Base-by-base conservation (phyloP, 1,284 basidiomycete genomes). In the Clitocybe nebularis region DNA sequence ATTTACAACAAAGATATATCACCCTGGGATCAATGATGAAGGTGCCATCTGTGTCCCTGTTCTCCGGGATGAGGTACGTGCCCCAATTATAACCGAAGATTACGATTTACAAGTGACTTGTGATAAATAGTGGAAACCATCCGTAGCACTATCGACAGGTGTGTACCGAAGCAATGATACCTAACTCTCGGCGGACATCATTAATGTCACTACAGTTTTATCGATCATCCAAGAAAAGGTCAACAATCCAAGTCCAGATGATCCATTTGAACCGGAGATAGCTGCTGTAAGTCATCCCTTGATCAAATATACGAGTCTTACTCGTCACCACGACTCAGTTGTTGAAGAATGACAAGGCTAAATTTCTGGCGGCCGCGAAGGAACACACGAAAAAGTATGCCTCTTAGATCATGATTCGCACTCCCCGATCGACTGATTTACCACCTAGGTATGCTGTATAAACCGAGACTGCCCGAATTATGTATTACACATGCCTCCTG, bases 1-100 rank as follows among this genome's bases (percentile, higher is more conserved):
- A 30, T 93, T 93, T 66, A 79, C 69, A 34, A 94, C 92, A 26
- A 91, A 85, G 71, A 86, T 93, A 45, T 94, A 94, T 59, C 92
- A 95, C 65, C 92, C 92, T 10, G 92, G 92, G 41, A 87, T 95
- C 58, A 93, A 94, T 51, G 89, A 92, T 46, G 89, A 95, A 58
- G 92, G 91, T 28, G 70, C 75, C 21, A 89, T 91, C 43, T 91
- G 88, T 59, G 77, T 91, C 19, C 84, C 87, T 25, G 72, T 92
- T 36, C 72, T 92, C 40, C 77, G 84, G 52, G 86, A 89, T 59
- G 84, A 93, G 72, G 90, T 89, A 52, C 48, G 84, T 67, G 20
- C 43, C 41, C 16, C 21, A 17, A 41, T 38, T 39, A 54, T 45
- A 40, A 39, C 32, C 46, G 10, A 48, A 21, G 24, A 39, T 37